Percentiles rank a stretch among this genome's conserved stretches.
Evolutionary conservation across 345 rosid genomes (phyloP).

Genomic region (Eucalyptus decipiens): DNA sequence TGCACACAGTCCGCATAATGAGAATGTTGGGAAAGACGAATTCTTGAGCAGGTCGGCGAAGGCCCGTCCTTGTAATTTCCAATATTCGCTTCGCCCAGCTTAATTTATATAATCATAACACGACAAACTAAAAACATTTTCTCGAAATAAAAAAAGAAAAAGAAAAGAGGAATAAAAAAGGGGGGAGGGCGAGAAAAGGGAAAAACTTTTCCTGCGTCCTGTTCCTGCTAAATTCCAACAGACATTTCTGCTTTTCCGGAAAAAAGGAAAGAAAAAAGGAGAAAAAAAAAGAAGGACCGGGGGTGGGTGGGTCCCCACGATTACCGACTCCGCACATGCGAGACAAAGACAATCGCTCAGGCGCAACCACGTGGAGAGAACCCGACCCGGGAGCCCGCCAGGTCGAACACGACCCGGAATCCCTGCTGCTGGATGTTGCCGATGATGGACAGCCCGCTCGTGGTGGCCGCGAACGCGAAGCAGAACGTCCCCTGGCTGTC

Average conservation of each 20-base stretch:
- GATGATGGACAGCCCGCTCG: constrained; percentile 71
- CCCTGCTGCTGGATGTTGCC: constrained; percentile 98
- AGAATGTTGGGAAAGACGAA: not conserved
- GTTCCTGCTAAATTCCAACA: not conserved
- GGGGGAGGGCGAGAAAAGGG: not conserved
- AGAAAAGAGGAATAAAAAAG: not conserved
- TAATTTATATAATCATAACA: not conserved
- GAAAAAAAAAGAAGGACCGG: not conserved
- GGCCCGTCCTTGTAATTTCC: not conserved
- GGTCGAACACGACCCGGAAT: constrained; percentile 78
- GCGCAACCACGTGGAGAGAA: constrained; percentile 87
- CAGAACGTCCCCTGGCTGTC: constrained; percentile 66
- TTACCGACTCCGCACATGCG: not conserved
- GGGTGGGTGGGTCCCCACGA: not conserved
- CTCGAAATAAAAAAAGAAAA: not conserved
- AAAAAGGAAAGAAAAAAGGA: not conserved
- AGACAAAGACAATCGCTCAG: not conserved
- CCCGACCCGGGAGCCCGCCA: constrained; percentile 66
- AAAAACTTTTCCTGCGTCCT: not conserved
- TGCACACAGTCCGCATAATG: not conserved
- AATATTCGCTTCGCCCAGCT: not conserved
- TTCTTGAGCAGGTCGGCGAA: not conserved
- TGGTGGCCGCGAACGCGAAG: constrained; percentile 92
- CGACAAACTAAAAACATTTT: not conserved
- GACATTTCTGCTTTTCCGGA: not conserved